A percentile compares a stretch with the other conserved stretches of the same genome.
Conservation (phyloP, 371 early-diverging fungal species). For the Paraphysoderma sedebokerense region DNA sequence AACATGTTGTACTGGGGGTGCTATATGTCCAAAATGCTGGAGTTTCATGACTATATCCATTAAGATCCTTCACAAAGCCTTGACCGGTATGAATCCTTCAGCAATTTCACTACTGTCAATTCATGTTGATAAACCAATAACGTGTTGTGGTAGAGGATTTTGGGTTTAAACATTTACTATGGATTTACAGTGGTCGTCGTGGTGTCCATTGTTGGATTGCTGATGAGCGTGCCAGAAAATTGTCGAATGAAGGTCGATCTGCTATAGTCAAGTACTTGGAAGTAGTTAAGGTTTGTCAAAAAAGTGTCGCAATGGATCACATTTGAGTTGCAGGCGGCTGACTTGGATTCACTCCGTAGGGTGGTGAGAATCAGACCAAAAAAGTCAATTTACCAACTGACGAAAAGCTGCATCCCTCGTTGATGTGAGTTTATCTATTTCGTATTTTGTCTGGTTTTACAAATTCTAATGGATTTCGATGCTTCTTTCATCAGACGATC, state of each 20-base stretch:
- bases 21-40: slow-evolving; percentile 87
- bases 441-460: neutral
- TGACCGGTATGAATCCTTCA: slow-evolving; percentile 28
- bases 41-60: slow-evolving; percentile 83
- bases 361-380: slow-evolving; percentile 45
- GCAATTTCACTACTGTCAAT: neutral
- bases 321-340: too few species aligned
- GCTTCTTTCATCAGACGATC: slow-evolving; percentile 32
- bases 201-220: slow-evolving; percentile 99
- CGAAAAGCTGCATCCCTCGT: slow-evolving; percentile 47
- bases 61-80: slow-evolving; percentile 52
- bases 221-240: slow-evolving; percentile 66
- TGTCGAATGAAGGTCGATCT: slow-evolving; percentile 58
- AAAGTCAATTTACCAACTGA: slow-evolving; percentile 43
- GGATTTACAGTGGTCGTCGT: slow-evolving; percentile 97
- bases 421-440: slow-evolving; percentile 21
- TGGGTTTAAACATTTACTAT: slow-evolving; percentile 84
- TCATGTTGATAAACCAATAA: neutral
- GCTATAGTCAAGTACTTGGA: slow-evolving; percentile 76
- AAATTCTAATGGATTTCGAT: neutral
- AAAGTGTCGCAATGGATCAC: too few species aligned
- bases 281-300: slow-evolving; percentile 38
- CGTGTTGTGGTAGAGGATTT: slow-evolving; percentile 56
- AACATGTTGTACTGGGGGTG: slow-evolving; percentile 83
- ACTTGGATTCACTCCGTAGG: too few species aligned